Evolutionary conservation across 2,329 filamentous ascomycete genomes (phyloP).

Genomic region (Colletotrichum caudatum): DNA sequence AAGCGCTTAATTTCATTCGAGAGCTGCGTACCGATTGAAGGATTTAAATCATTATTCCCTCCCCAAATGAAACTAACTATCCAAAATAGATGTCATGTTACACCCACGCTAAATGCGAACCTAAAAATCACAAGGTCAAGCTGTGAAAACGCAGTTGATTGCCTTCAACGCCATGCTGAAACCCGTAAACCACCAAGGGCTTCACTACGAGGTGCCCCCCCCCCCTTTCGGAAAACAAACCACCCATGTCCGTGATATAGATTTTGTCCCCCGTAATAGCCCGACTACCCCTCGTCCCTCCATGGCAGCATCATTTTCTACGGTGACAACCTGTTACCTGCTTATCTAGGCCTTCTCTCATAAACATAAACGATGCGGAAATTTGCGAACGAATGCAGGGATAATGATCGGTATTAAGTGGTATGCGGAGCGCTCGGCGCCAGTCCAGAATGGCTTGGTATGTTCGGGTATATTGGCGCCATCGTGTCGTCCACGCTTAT

Average conservation of each 20-base stretch:
- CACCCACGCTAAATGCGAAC: conserved; percentile 8
- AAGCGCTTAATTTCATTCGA: background rate
- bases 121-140: conserved; percentile 20
- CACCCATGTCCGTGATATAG: conserved; percentile 5
- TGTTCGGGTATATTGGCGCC: conserved; percentile 41
- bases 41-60: background rate
- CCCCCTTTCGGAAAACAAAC: background rate
- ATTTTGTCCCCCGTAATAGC: conserved; percentile 11
- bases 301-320: background rate
- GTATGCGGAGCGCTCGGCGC: conserved; percentile 42
- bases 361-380: conserved; percentile 1
- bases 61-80: conserved; percentile 4
- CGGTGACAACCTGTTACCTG: background rate
- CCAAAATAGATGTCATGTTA: conserved; percentile 6
- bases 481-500: conserved; percentile 30
- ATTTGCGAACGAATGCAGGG: background rate
- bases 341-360: conserved; percentile 13
- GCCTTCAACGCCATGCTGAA: conserved; percentile 38
- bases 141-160: conserved; percentile 20
- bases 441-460: conserved; percentile 42
- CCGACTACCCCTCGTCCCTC: background rate
- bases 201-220: background rate
- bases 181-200: conserved; percentile 4
- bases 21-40: background rate
- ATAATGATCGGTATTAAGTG: conserved; percentile 36